Evolutionary conservation across 1,284 basidiomycete species (phyloP).

Genomic region (Rhizoctonia solani): DNA sequence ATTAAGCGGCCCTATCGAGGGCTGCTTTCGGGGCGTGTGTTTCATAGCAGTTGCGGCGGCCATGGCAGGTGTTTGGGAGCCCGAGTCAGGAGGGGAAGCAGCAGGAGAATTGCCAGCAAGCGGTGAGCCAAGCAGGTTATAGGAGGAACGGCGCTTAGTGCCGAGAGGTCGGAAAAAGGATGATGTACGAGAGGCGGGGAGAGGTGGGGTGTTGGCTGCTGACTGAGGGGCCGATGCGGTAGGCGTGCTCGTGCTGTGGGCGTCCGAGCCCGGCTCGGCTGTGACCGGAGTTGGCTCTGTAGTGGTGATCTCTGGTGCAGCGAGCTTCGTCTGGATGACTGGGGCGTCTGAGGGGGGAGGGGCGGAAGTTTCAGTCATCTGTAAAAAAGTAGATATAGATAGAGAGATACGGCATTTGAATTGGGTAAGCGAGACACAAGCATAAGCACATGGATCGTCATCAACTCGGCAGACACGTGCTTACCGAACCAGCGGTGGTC

Average conservation of each 20-base stretch:
- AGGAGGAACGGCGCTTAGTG: conserved; percentile 30
- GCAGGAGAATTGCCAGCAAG: conserved; percentile 30
- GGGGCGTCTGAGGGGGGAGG: neutral
- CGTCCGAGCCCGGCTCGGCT: neutral
- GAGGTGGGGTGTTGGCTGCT: neutral
- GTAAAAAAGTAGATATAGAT: conserved; percentile 7
- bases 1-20: conserved; percentile 64
- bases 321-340: neutral
- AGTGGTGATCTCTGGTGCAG: neutral
- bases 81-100: conserved; percentile 26
- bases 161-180: conserved; percentile 32
- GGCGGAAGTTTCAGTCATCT: conserved; percentile 19
- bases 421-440: conserved; percentile 25
- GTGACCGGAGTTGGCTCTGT: neutral
- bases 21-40: conserved; percentile 23
- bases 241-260: neutral
- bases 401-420: neutral
- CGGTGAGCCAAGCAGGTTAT: conserved; percentile 22
- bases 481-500: neutral
- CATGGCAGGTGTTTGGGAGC: conserved; percentile 31
- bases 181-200: neutral
- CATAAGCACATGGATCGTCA: conserved; percentile 26
- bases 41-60: conserved; percentile 11
- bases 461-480: conserved; percentile 26
- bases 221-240: neutral